Conservation (phyloP, 768 basidiomycete genomes). For the Boletus pseudo-olivaceus region DNA sequence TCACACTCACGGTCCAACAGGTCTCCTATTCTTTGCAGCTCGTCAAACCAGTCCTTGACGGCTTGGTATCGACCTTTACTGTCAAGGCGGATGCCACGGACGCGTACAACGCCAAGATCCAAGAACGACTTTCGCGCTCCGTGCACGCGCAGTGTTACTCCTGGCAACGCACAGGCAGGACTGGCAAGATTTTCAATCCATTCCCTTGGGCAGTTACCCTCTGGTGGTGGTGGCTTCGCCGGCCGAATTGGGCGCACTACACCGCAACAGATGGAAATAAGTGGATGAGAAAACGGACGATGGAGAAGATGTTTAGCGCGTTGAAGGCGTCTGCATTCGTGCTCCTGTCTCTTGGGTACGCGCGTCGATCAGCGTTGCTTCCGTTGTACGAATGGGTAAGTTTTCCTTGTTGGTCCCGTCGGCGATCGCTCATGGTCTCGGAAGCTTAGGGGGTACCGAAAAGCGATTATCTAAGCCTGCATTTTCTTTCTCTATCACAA, state of each 20-base stretch:
- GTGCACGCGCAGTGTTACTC: constrained; percentile 34
- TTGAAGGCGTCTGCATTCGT: constrained; percentile 2
- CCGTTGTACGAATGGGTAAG: constrained; percentile 1
- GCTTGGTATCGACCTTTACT: constrained; percentile 21
- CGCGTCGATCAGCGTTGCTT: constrained; percentile 3
- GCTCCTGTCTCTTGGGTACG: constrained; percentile 7
- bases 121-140: constrained; percentile 15
- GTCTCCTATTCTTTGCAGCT: constrained; percentile 29
- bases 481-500: too few relatives aligned
- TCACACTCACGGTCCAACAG: constrained; percentile 7
- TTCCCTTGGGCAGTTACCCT: constrained; percentile 37
- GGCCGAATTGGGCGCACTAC: constrained; percentile 35
- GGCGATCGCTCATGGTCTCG: neutral
- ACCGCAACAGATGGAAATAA: constrained; percentile 36
- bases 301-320: neutral
- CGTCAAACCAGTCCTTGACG: constrained; percentile 26
- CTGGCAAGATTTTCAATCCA: constrained; percentile 36
- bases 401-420: neutral
- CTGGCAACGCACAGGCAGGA: constrained; percentile 39
- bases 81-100: constrained; percentile 24
- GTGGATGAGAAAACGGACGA: constrained; percentile 26
- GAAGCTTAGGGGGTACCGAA: neutral
- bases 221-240: constrained; percentile 37
- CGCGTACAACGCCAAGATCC: constrained; percentile 24
- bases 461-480: neutral